Evolutionary conservation across 768 basidiomycete genomes (phyloP).

Genomic region (Leccinum aurantiacum): DNA sequence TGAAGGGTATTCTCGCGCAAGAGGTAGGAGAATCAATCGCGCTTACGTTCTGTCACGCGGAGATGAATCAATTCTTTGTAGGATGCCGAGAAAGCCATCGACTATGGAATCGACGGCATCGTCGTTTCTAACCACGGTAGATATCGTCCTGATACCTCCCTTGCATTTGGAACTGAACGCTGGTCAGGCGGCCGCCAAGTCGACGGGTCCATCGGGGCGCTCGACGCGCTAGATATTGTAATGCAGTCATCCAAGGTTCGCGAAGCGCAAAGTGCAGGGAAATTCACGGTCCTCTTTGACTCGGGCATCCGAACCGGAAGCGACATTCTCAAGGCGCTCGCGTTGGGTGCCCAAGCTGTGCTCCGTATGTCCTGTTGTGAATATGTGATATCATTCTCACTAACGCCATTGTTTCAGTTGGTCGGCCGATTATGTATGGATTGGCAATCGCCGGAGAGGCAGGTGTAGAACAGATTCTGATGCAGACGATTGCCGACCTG

Average conservation of each 20-base stretch:
- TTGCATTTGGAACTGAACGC: background rate
- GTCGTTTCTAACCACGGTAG: slow-evolving; percentile 80
- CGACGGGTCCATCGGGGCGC: slow-evolving; percentile 75
- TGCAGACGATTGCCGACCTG: slow-evolving; percentile 42
- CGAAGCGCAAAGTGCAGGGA: slow-evolving; percentile 56
- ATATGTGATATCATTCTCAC: background rate
- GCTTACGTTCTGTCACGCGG: background rate
- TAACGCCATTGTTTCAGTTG: slow-evolving; percentile 26
- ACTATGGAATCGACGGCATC: slow-evolving; percentile 67
- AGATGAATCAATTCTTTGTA: slow-evolving; percentile 3
- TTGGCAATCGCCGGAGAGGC: slow-evolving; percentile 47
- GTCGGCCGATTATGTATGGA: slow-evolving; percentile 47
- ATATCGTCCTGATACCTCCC: slow-evolving; percentile 7
- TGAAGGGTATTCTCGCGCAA: slow-evolving; percentile 44
- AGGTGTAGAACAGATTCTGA: slow-evolving; percentile 51
- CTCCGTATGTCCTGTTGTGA: slow-evolving; percentile 32
- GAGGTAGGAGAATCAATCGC: slow-evolving; percentile 2
- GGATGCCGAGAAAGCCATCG: slow-evolving; percentile 58
- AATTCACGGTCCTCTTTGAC: slow-evolving; percentile 70
- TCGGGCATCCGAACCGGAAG: slow-evolving; percentile 55
- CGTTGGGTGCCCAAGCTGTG: slow-evolving; percentile 56
- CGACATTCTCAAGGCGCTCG: slow-evolving; percentile 56
- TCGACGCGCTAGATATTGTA: slow-evolving; percentile 69
- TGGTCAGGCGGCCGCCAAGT: slow-evolving; percentile 67
- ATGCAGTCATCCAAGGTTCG: slow-evolving; percentile 59